Percentiles rank a stretch among this genome's conserved stretches.
Conservation (phyloP, 192 early-diverging fungal genomes). For the Coemansia javaensis region DNA sequence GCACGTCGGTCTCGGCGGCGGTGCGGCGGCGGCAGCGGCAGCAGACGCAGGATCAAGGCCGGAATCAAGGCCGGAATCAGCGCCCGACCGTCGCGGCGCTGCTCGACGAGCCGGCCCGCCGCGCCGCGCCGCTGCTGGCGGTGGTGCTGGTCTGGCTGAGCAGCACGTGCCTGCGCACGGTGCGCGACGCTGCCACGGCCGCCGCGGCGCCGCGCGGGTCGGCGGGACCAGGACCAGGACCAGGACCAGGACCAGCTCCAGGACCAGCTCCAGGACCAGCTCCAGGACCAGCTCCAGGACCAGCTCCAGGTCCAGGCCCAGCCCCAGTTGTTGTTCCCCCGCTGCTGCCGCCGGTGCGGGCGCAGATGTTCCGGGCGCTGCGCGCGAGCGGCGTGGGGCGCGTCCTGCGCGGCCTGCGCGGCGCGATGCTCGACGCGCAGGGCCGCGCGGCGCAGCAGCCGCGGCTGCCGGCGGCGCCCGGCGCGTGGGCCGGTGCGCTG, state of each 20-base stretch:
- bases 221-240: too few relatives aligned
- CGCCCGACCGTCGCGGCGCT: slow-evolving; percentile 4
- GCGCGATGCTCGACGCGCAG: slow-evolving; percentile 12
- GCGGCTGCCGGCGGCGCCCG: neutral
- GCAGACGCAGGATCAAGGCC: too few relatives aligned
- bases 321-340: too few relatives aligned
- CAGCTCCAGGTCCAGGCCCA: too few relatives aligned
- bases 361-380: slow-evolving; percentile 14
- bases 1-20: neutral
- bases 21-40: neutral
- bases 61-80: too few relatives aligned
- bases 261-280: too few relatives aligned
- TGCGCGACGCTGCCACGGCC: slow-evolving; percentile 11
- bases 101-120: slow-evolving; percentile 3
- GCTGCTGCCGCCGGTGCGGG: slow-evolving; percentile 9
- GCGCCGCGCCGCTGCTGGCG: slow-evolving; percentile 10
- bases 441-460: slow-evolving; percentile 3
- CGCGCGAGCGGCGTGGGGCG: slow-evolving; percentile 13
- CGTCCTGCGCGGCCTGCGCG: slow-evolving; percentile 2
- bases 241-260: too few relatives aligned
- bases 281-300: too few relatives aligned
- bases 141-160: slow-evolving; percentile 23
- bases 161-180: slow-evolving; percentile 12
- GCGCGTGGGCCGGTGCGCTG: slow-evolving; percentile 6
- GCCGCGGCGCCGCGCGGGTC: slow-evolving; percentile 8